phyloP scores from a whole-genome alignment of 306 rosid species.

The Cicer yamashitae region DNA sequence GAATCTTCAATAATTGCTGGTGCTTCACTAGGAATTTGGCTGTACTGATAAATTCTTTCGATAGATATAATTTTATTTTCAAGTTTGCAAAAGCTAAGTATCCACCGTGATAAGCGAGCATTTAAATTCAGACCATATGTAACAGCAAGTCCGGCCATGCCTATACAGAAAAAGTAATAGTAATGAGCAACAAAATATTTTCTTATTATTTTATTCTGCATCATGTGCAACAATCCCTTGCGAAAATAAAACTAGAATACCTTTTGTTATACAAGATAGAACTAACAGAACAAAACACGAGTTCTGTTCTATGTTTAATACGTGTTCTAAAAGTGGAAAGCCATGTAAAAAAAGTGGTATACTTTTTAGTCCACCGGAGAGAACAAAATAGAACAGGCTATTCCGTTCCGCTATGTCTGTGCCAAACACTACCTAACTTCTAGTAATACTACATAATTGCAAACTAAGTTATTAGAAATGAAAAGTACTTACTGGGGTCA shows the following conservation, averaged over 20 bases:
- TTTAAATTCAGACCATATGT: constrained; percentile 94
- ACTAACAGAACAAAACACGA: background rate
- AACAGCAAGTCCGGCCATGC: constrained; percentile 99
- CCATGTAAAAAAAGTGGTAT: background rate
- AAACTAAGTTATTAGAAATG: constrained; percentile 23
- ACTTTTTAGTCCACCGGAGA: background rate
- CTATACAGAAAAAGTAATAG: constrained; percentile 52
- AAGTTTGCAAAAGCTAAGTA: constrained; percentile 99
- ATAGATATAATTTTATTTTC: constrained; percentile 96
- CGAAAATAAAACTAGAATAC: constrained; percentile 16
- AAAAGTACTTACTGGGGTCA: constrained; percentile 83
- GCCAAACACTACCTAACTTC: background rate
- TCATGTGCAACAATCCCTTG: constrained; percentile 36
- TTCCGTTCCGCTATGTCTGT: background rate
- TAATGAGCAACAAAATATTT: constrained; percentile 37
- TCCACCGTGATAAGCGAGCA: constrained; percentile 98
- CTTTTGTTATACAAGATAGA: constrained; percentile 6
- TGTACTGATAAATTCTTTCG: constrained; percentile 96
- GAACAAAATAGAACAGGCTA: constrained; percentile 2
- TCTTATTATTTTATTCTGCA: constrained; percentile 13
- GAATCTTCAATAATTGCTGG: constrained; percentile 75
- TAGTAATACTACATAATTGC: constrained; percentile 18
- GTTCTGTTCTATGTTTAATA: background rate
- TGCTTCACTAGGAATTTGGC: constrained; percentile 93
- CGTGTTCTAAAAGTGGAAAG: background rate